phyloP scores from a whole-genome alignment of 2,329 filamentous ascomycete species.

The Botrytis paeoniae region DNA sequence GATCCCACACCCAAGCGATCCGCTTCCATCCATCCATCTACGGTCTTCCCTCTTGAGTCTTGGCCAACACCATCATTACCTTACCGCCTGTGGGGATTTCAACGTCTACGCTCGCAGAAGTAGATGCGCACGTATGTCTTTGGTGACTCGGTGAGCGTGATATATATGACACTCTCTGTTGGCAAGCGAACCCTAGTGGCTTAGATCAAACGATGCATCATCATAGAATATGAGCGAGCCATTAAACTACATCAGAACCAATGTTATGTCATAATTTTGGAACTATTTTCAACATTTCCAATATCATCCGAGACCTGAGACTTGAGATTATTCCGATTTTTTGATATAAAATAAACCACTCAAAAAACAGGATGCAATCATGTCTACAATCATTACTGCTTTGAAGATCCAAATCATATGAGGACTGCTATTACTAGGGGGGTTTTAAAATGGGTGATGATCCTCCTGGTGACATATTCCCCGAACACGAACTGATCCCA shows the following conservation, averaged over 20 bases:
- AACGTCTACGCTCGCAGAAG: not conserved
- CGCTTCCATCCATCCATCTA: not conserved
- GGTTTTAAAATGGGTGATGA: not conserved
- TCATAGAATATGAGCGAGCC: not conserved
- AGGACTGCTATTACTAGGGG: conserved; percentile 9
- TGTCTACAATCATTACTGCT: not conserved
- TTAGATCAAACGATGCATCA: not conserved
- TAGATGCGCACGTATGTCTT: not conserved
- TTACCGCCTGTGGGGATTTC: not conserved
- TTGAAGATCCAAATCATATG: conserved; percentile 11
- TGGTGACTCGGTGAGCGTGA: not conserved
- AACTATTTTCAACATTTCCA: not conserved
- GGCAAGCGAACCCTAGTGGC: conserved; percentile 1
- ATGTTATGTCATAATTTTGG: not conserved
- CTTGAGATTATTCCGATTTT: not conserved
- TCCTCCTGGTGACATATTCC: conserved; percentile 4
- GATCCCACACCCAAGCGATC: conserved; percentile 16
- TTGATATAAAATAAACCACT: not conserved
- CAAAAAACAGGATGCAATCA: not conserved
- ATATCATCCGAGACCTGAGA: not conserved
- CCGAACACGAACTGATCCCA: conserved; percentile 15
- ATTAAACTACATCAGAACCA: not conserved
- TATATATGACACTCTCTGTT: not conserved
- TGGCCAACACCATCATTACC: conserved; percentile 1
- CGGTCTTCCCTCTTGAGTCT: not conserved